These are phyloP conservation scores for Colletotrichum sp. DNA, from an alignment of 2,329 filamentous ascomycete species.

Conservation along the genomic window DNA sequence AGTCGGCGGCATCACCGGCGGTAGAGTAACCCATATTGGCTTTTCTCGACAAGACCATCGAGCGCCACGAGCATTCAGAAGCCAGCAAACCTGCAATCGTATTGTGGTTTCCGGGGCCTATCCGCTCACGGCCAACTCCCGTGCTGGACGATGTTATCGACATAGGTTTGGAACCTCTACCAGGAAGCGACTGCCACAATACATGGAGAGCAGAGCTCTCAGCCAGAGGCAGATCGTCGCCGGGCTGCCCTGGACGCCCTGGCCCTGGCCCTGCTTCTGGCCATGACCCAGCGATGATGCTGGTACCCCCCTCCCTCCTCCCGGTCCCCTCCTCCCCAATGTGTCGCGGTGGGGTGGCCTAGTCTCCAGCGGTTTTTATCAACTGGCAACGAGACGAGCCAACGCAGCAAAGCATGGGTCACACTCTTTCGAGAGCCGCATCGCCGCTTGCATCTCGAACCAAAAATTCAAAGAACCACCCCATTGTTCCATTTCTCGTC, in stretches of 20 bases:
- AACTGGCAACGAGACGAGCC: conserved; percentile 87
- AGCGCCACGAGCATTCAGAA: not conserved
- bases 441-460: conserved; percentile 61
- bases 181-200: not conserved
- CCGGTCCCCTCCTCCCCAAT: conserved; percentile 40
- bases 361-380: conserved; percentile 67
- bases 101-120: not conserved
- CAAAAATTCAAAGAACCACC: conserved; percentile 14
- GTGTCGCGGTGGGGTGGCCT: conserved; percentile 66
- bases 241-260: conserved; percentile 20
- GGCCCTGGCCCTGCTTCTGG: not conserved
- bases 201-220: conserved; percentile 38
- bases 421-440: conserved; percentile 68
- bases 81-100: not conserved
- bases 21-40: not conserved
- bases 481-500: conserved; percentile 1
- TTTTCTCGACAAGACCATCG: not conserved
- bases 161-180: not conserved
- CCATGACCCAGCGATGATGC: conserved; percentile 38
- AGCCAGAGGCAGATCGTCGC: conserved; percentile 48
- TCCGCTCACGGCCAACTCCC: not conserved
- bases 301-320: conserved; percentile 1
- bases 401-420: conserved; percentile 86
- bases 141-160: not conserved
- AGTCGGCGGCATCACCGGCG: conserved; percentile 10